phyloP scores from a whole-genome alignment of 2,329 filamentous ascomycete genomes.

The Bimuria novae-zelandiae region DNA sequence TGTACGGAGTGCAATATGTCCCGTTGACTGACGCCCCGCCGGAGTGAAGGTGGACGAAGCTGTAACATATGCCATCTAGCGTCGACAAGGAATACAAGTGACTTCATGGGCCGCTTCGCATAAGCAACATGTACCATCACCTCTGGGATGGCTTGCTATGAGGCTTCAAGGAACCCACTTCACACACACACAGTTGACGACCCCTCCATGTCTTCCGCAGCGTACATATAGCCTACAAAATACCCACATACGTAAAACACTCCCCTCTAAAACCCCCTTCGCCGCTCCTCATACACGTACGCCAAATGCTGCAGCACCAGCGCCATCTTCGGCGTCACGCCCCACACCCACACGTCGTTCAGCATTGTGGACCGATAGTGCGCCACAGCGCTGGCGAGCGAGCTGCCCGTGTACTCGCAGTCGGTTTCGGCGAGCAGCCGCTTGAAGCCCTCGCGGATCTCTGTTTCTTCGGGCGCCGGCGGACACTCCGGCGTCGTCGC shows the following conservation, averaged over 20 bases:
- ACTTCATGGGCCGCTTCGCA: too few relatives aligned
- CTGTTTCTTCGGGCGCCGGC: constrained; percentile 25
- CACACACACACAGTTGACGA: too few relatives aligned
- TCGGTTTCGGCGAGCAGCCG: constrained; percentile 31
- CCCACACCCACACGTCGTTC: constrained; percentile 31
- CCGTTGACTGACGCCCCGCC: constrained; percentile 72
- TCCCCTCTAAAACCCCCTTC: not conserved
- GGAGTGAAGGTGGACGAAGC: too few relatives aligned
- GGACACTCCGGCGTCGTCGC: constrained; percentile 15
- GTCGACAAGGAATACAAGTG: too few relatives aligned
- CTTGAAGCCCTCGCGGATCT: constrained; percentile 30
- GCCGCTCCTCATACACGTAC: constrained; percentile 6
- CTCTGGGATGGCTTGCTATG: too few relatives aligned
- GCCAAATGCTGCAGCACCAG: constrained; percentile 19
- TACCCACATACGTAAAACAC: too few relatives aligned
- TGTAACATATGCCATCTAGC: too few relatives aligned
- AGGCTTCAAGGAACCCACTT: too few relatives aligned
- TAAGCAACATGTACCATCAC: too few relatives aligned
- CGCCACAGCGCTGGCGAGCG: constrained; percentile 34
- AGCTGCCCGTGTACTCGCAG: constrained; percentile 18
- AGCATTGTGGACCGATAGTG: constrained; percentile 34
- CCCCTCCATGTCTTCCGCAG: too few relatives aligned
- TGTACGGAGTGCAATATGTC: constrained; percentile 77
- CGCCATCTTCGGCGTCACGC: constrained; percentile 26
- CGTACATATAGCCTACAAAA: too few relatives aligned